These are phyloP conservation scores for Durio zibethinus DNA, from an alignment of 345 rosid species.

Conservation along the genomic window DNA sequence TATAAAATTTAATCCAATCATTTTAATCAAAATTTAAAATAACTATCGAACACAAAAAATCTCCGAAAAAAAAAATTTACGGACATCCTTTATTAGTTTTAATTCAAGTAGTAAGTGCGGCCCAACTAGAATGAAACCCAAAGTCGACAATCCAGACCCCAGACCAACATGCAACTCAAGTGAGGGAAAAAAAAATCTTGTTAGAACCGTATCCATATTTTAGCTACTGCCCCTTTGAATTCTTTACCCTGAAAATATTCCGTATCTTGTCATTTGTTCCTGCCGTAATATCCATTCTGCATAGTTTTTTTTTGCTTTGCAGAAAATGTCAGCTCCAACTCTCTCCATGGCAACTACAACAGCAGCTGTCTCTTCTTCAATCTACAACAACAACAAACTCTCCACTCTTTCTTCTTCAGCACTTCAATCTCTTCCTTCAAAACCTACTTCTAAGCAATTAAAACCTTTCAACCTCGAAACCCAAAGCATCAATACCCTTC, in stretches of 20 bases:
- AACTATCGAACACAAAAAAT: too few relatives aligned
- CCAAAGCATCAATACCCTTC: slow-evolving; percentile 27
- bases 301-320: not conserved
- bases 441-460: slow-evolving; percentile 22
- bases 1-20: too few relatives aligned
- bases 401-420: slow-evolving; percentile 20
- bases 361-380: slow-evolving; percentile 30
- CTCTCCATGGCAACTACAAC: slow-evolving; percentile 33
- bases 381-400: slow-evolving; percentile 24
- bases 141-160: not conserved
- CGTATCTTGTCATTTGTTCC: not conserved
- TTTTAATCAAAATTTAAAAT: too few relatives aligned
- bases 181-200: not conserved
- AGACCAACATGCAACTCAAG: not conserved
- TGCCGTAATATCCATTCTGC: not conserved
- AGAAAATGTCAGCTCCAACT: slow-evolving; percentile 24
- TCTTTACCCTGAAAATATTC: not conserved
- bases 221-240: not conserved
- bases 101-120: not conserved
- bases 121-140: not conserved
- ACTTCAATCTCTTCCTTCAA: slow-evolving; percentile 20
- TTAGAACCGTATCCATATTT: slow-evolving; percentile 27
- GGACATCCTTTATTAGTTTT: not conserved
- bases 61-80: too few relatives aligned
- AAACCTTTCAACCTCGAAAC: slow-evolving; percentile 42